These are phyloP conservation scores for Termitomyces sp. DNA, from an alignment of 768 basidiomycete species.

Conservation along the genomic window DNA sequence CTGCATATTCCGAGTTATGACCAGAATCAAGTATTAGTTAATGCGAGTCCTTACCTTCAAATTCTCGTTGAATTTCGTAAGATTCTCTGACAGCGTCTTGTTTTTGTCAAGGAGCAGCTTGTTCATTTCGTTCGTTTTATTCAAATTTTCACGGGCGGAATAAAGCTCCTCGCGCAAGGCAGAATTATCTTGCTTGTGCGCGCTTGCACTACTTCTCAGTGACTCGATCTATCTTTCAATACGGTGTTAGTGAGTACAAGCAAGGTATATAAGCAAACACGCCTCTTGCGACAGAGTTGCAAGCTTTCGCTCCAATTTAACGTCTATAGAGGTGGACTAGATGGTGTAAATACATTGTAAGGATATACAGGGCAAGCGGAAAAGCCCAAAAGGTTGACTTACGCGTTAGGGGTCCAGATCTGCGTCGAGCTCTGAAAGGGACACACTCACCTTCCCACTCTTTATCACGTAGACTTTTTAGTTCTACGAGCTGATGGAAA, in stretches of 20 bases:
- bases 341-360: neutral
- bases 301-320: neutral
- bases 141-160: conserved; percentile 2
- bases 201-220: neutral
- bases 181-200: neutral
- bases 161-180: neutral
- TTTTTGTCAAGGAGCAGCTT: neutral
- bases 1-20: neutral
- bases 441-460: neutral
- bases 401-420: neutral
- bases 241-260: neutral
- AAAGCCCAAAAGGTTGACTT: neutral
- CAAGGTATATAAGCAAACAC: neutral
- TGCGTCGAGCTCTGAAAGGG: neutral
- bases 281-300: neutral
- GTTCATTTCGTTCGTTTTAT: neutral
- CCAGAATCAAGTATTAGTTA: neutral
- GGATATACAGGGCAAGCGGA: neutral
- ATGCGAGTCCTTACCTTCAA: neutral
- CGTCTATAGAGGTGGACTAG: neutral
- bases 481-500: neutral
- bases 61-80: neutral
- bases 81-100: neutral
- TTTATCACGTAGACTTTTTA: neutral
- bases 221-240: neutral